Evolutionary conservation across 208 protist species (phyloP).

Genomic region (Trichomonas vaginalis): DNA sequence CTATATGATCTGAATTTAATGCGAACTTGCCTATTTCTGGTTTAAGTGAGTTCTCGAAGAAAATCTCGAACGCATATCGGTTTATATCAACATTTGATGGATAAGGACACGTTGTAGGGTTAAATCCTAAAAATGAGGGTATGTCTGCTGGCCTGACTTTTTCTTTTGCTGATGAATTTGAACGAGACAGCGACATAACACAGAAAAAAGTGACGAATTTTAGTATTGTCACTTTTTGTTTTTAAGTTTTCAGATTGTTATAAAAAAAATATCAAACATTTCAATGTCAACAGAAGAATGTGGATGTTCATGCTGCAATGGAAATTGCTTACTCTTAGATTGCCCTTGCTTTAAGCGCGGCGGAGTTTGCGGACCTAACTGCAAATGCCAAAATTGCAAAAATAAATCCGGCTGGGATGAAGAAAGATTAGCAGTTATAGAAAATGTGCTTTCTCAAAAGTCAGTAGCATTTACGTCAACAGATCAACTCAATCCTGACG

Average conservation of each 20-base stretch:
- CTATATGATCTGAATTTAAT: neutral
- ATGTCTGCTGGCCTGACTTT: neutral
- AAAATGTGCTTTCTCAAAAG: neutral
- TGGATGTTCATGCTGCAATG: neutral
- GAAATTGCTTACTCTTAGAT: neutral
- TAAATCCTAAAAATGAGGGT: neutral
- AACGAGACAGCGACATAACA: neutral
- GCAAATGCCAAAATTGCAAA: neutral
- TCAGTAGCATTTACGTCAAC: neutral
- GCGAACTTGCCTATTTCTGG: neutral
- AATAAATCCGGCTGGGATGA: neutral
- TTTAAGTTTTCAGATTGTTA: too few relatives aligned
- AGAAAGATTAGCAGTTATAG: neutral
- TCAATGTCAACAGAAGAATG: neutral
- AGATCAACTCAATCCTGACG: neutral
- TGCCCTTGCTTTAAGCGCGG: slow-evolving; percentile 2
- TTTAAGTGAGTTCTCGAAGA: neutral
- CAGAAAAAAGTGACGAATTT: neutral
- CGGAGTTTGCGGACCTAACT: neutral
- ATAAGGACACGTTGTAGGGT: neutral
- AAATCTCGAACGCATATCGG: neutral
- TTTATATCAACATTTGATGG: neutral
- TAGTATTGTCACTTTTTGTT: too few relatives aligned
- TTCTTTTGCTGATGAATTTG: neutral
- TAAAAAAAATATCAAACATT: too few relatives aligned